Base-by-base conservation (phyloP, 164 flowering plant species). In the Euptelea pleiosperma region DNA sequence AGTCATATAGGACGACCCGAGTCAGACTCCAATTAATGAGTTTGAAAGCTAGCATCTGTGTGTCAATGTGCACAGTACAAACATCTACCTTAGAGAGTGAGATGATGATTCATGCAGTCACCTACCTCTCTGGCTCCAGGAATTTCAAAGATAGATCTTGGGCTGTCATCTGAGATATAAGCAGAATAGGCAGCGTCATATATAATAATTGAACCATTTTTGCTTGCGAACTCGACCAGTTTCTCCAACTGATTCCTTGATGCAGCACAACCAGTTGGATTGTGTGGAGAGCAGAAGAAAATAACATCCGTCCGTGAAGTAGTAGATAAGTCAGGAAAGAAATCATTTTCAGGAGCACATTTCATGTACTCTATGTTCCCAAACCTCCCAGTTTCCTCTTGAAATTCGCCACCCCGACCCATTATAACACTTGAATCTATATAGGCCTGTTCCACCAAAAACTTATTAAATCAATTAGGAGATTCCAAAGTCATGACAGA, bases 261-360 rank as follows among this genome's bases (percentile, higher is more conserved):
- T 44, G 93, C 85, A 15, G 93, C 88, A 57, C 73, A 58, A 21
- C 98, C 96, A 37, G 98, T 89, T 36, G 95, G 98, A 65, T 92
- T 92, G 73, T 87, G 87, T 33, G 98, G 96, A 52, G 95, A 89
- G 71, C 96, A 87, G 60, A 92, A 87, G 77, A 92, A 92, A 42
- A 92, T 89, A 2, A 89, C 61, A 57, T 86, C 83, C 3, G 96
- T 79, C 42, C 76, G 70, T 37, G 85, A 24, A 45, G 74, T 63
- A 7, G 68, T 55, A 1, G 79, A 70, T 25, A 92, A 61, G 36
- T 92, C 76, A 0, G 95, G 96, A 51, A 92, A 92, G 72, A 92
- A 89, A 24, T 65, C 16, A 60, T 82, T 85, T 51, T 79, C 72
- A 10, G 87, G 77, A 1, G 64, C 63, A 59, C 91, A 84, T 46